A percentile compares a stretch with the other conserved stretches of the same genome.
Conservation (phyloP, 2,329 filamentous ascomycete genomes). For the Colletotrichum theobromicola region DNA sequence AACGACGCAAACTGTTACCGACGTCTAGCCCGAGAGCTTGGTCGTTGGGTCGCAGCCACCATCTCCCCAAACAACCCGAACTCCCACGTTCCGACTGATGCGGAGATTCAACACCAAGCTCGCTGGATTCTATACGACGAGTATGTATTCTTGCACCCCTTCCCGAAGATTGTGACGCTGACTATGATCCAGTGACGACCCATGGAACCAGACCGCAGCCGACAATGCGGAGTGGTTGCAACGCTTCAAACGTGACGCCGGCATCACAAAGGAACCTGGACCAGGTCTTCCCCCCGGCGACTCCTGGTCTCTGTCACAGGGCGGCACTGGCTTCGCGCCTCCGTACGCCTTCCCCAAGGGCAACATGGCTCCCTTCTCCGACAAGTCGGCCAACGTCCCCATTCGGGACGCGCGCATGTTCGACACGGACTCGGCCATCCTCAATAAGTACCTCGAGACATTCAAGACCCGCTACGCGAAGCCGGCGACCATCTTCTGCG, state of each 20-base stretch:
- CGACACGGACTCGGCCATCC: slow-evolving; percentile 47
- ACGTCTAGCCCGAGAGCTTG: slow-evolving; percentile 58
- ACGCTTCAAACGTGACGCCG: slow-evolving; percentile 64
- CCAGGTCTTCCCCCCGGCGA: slow-evolving; percentile 51
- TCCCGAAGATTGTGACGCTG: slow-evolving; percentile 13
- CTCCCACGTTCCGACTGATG: slow-evolving; percentile 61
- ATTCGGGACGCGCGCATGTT: slow-evolving; percentile 45
- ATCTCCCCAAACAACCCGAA: slow-evolving; percentile 67
- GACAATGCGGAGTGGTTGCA: slow-evolving; percentile 69
- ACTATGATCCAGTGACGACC: slow-evolving; percentile 55
- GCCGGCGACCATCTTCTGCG: slow-evolving; percentile 61
- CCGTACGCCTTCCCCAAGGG: slow-evolving; percentile 56
- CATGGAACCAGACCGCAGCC: slow-evolving; percentile 68
- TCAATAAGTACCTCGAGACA: slow-evolving; percentile 53
- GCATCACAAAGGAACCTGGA: slow-evolving; percentile 54
- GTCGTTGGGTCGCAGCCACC: slow-evolving; percentile 54
- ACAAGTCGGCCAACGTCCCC: slow-evolving; percentile 30
- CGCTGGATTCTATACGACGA: slow-evolving; percentile 68
- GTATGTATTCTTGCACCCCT: slow-evolving; percentile 39
- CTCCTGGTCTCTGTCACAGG: slow-evolving; percentile 53
- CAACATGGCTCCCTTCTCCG: slow-evolving; percentile 22
- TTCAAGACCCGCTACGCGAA: slow-evolving; percentile 48
- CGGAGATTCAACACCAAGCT: slow-evolving; percentile 69
- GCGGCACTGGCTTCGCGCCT: slow-evolving; percentile 60
- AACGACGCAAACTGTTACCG: slow-evolving; percentile 68